These are phyloP conservation scores for Baorangia bicolor DNA, from an alignment of 768 basidiomycete species.

Conservation along the genomic window DNA sequence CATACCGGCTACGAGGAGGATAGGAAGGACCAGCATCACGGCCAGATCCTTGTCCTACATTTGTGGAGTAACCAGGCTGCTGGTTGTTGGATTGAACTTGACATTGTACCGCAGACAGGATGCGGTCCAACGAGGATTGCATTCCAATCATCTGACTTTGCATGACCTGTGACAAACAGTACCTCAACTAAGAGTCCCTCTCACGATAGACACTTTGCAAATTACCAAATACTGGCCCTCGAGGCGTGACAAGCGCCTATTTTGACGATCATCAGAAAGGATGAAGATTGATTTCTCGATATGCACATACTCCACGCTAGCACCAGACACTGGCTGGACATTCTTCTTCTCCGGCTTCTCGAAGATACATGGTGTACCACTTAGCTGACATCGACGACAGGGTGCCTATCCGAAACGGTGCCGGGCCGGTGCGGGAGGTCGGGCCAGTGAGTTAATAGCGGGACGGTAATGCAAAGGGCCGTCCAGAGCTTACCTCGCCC, in stretches of 20 bases:
- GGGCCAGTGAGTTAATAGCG: slow-evolving; percentile 57
- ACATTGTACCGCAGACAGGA: slow-evolving; percentile 62
- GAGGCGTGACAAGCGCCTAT: slow-evolving; percentile 76
- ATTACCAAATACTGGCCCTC: slow-evolving; percentile 82
- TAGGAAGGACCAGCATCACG: slow-evolving; percentile 31
- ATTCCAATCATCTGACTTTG: slow-evolving; percentile 95
- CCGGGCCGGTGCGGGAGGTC: slow-evolving; percentile 76
- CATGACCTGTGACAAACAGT: slow-evolving; percentile 57
- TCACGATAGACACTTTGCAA: slow-evolving; percentile 1
- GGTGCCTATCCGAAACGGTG: slow-evolving; percentile 63
- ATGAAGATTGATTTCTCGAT: neutral
- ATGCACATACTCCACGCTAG: slow-evolving; percentile 70
- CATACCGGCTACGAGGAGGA: slow-evolving; percentile 32
- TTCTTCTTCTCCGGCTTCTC: slow-evolving; percentile 92
- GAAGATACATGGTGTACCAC: slow-evolving; percentile 78
- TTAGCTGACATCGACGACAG: slow-evolving; percentile 85
- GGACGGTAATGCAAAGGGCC: slow-evolving; percentile 41
- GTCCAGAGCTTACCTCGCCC: slow-evolving; percentile 66
- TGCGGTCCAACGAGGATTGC: slow-evolving; percentile 86
- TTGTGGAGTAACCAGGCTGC: slow-evolving; percentile 23
- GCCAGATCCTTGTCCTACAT: slow-evolving; percentile 17
- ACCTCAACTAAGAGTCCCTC: neutral
- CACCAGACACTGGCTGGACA: slow-evolving; percentile 52
- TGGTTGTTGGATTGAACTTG: slow-evolving; percentile 36
- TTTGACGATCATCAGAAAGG: slow-evolving; percentile 21